These are phyloP conservation scores for Dictyostelium citrinum DNA, from an alignment of 78 protist species.

Conservation along the genomic window DNA sequence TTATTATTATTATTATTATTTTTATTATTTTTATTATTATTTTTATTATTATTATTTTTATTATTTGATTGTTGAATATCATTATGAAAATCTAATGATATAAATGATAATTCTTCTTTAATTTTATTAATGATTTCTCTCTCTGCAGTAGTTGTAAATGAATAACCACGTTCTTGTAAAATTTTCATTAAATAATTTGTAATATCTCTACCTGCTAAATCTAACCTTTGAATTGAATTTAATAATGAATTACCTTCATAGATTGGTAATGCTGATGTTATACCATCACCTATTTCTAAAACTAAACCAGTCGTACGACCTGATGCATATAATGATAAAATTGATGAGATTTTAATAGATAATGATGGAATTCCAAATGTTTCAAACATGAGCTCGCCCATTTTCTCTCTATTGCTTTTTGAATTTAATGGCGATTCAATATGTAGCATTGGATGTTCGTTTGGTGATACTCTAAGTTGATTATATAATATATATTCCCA, in stretches of 20 bases:
- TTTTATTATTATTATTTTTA: too few relatives aligned
- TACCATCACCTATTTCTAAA: conserved; percentile 97
- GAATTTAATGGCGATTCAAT: conserved; percentile 97
- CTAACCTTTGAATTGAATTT: neutral
- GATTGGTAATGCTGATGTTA: conserved; percentile 93
- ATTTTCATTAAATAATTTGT: conserved; percentile 89
- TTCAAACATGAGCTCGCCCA: conserved; percentile 95
- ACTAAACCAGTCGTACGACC: conserved; percentile 94
- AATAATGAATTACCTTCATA: conserved; percentile 86
- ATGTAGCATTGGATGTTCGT: conserved; percentile 94
- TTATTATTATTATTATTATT: too few relatives aligned
- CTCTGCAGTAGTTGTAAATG: conserved; percentile 85
- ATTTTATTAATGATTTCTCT: conserved; percentile 64
- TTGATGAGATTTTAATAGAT: conserved; percentile 84
- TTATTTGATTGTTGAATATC: neutral
- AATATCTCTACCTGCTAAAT: conserved; percentile 92
- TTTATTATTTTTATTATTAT: too few relatives aligned
- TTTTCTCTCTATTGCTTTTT: conserved; percentile 93
- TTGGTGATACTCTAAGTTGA: conserved; percentile 94
- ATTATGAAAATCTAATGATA: conserved; percentile 15
- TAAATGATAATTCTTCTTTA: conserved; percentile 59
- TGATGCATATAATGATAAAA: conserved; percentile 87
- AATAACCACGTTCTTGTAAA: conserved; percentile 93
- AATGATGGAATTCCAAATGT: conserved; percentile 93
- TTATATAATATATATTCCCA: conserved; percentile 95